Percentiles rank a stretch among this genome's conserved stretches.
These are phyloP conservation scores for Nicotiana tabacum DNA, from an alignment of 257 asterid genomes.

Conservation along the genomic window DNA sequence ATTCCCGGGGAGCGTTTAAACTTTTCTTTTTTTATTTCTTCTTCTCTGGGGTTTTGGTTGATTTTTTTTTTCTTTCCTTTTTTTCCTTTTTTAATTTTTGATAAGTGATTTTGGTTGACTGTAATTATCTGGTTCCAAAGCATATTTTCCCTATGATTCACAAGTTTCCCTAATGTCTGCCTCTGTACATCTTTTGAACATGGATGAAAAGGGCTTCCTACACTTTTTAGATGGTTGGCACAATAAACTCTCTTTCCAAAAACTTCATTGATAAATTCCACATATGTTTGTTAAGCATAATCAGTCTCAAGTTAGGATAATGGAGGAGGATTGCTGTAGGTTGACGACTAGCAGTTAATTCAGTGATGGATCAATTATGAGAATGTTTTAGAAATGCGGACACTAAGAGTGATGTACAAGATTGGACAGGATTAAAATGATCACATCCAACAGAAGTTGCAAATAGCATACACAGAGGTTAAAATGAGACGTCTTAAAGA, in stretches of 20 bases:
- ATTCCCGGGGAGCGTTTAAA: not conserved
- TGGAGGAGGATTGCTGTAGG: not conserved
- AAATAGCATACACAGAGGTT: not conserved
- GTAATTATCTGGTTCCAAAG: not conserved
- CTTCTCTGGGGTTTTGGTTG: not conserved
- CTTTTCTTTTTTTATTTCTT: not conserved
- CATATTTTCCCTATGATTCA: not conserved
- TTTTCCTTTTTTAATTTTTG: too few species aligned
- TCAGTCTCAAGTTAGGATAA: not conserved
- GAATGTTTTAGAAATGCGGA: not conserved
- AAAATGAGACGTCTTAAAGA: not conserved
- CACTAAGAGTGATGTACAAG: not conserved
- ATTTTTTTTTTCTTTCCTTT: too few species aligned
- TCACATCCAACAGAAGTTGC: not conserved
- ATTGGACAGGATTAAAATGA: not conserved
- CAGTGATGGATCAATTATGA: not conserved
- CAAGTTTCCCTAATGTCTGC: not conserved
- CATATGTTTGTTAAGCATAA: not conserved
- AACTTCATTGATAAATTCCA: not conserved
- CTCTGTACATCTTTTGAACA: not conserved
- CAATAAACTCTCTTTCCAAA: not conserved
- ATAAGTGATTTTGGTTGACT: not conserved
- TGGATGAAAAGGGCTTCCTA: not conserved
- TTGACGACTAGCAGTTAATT: not conserved
- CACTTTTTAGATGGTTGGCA: not conserved